Conservation (phyloP, 202 grass and related monocot genomes). For the Cymbopogon flexuosus region DNA sequence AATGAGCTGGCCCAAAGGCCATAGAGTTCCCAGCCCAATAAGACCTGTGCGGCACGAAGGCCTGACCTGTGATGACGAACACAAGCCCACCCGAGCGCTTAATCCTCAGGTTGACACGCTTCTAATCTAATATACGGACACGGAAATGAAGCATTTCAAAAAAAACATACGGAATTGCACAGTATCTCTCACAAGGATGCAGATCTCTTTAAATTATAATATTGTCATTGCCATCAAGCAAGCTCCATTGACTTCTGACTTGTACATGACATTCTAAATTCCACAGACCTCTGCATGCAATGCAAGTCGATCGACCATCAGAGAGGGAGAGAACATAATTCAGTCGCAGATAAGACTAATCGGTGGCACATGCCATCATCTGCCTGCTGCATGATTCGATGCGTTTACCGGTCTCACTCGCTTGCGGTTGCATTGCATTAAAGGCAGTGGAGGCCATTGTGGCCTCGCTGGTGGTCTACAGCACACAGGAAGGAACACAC, state of each 20-base stretch:
- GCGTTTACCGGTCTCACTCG: not conserved
- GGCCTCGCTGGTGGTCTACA: constrained; percentile 26
- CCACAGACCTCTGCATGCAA: not conserved
- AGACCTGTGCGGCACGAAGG: not conserved
- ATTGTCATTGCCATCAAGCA: not conserved
- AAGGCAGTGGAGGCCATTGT: constrained; percentile 18
- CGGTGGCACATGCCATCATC: constrained; percentile 1
- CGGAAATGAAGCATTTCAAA: too few species aligned
- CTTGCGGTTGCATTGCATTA: not conserved
- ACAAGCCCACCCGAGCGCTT: not conserved
- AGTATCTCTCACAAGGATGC: not conserved
- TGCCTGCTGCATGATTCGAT: constrained; percentile 23
- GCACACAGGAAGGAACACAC: not conserved
- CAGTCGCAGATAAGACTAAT: not conserved
- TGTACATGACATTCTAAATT: constrained; percentile 2
- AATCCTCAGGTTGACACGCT: not conserved
- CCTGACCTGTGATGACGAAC: not conserved
- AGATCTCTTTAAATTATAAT: not conserved
- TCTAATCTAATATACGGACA: not conserved
- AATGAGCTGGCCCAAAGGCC: not conserved
- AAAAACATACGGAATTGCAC: not conserved
- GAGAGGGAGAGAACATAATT: not conserved
- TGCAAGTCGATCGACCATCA: not conserved
- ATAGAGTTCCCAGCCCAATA: not conserved
- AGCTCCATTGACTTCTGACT: not conserved